phyloP scores from a whole-genome alignment of 176 grass and related monocot species.

The Elymus sibiricus region DNA sequence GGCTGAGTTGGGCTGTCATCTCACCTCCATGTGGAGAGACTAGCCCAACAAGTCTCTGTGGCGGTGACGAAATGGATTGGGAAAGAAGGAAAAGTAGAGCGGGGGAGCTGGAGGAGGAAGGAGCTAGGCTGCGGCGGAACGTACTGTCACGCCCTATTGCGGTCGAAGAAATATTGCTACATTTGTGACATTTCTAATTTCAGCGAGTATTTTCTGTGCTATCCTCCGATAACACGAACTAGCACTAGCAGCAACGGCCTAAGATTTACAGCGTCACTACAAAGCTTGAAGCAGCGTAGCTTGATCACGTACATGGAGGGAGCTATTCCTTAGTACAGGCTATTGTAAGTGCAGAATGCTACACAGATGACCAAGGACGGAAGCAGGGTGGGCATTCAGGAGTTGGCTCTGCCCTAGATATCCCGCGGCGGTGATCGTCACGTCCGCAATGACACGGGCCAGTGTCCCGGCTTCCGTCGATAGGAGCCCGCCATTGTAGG shows the following conservation, averaged over 20 bases:
- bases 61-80: too few species aligned
- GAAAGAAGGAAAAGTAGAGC: too few species aligned
- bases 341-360: constrained; percentile 58
- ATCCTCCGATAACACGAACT: too few species aligned
- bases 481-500: not conserved
- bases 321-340: constrained; percentile 36
- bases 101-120: too few species aligned
- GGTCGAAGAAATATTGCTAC: too few species aligned
- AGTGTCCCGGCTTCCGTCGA: constrained; percentile 78
- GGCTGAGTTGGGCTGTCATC: too few species aligned
- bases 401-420: constrained; percentile 48
- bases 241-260: constrained; percentile 18
- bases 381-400: constrained; percentile 57
- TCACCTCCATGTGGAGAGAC: too few species aligned
- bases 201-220: too few species aligned
- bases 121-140: too few species aligned
- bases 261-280: constrained; percentile 22
- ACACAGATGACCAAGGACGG: constrained; percentile 60
- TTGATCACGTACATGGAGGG: not conserved
- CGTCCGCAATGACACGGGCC: constrained; percentile 64
- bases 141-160: too few species aligned
- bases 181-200: too few species aligned
- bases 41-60: too few species aligned
- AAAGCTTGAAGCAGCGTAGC: not conserved
- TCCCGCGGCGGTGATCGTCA: constrained; percentile 62